phyloP scores from a whole-genome alignment of 1,284 basidiomycete genomes.

The Phellinidium pouzarii region DNA sequence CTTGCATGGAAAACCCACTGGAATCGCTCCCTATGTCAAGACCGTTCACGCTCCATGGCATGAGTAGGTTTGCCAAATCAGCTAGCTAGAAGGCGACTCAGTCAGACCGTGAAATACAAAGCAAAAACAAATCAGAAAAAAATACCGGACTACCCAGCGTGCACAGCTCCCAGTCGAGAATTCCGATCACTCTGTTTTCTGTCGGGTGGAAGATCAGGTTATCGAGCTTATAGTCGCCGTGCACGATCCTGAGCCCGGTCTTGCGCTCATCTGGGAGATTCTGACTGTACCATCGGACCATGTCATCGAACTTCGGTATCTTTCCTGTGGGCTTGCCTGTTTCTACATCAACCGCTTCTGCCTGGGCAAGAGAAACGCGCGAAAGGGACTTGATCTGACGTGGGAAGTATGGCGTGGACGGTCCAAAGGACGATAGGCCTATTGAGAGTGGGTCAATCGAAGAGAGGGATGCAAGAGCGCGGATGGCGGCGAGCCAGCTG shows the following conservation, averaged over 20 bases:
- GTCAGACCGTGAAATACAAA: neutral
- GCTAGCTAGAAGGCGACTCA: slow-evolving; percentile 52
- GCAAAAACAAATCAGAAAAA: neutral
- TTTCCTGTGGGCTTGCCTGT: slow-evolving; percentile 52
- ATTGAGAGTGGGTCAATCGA: slow-evolving; percentile 64
- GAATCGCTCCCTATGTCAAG: slow-evolving; percentile 30
- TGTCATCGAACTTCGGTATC: slow-evolving; percentile 67
- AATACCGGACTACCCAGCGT: slow-evolving; percentile 80
- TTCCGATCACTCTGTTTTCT: slow-evolving; percentile 87
- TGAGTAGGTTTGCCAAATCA: slow-evolving; percentile 87
- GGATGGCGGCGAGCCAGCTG: slow-evolving; percentile 75
- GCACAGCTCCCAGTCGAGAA: slow-evolving; percentile 95
- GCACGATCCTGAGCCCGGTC: slow-evolving; percentile 67
- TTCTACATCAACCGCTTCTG: slow-evolving; percentile 58
- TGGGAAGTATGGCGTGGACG: slow-evolving; percentile 78
- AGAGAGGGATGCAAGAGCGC: slow-evolving; percentile 69
- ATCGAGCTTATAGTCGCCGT: slow-evolving; percentile 96
- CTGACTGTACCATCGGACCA: slow-evolving; percentile 71
- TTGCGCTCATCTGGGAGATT: slow-evolving; percentile 72
- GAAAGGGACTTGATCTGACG: slow-evolving; percentile 86
- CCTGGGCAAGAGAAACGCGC: slow-evolving; percentile 69
- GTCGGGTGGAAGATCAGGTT: slow-evolving; percentile 93
- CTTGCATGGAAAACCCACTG: slow-evolving; percentile 26
- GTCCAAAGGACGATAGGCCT: slow-evolving; percentile 75
- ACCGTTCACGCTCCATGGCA: slow-evolving; percentile 72